phyloP scores from a whole-genome alignment of 2,329 filamentous ascomycete genomes.

The Lecanicillium sp. region DNA sequence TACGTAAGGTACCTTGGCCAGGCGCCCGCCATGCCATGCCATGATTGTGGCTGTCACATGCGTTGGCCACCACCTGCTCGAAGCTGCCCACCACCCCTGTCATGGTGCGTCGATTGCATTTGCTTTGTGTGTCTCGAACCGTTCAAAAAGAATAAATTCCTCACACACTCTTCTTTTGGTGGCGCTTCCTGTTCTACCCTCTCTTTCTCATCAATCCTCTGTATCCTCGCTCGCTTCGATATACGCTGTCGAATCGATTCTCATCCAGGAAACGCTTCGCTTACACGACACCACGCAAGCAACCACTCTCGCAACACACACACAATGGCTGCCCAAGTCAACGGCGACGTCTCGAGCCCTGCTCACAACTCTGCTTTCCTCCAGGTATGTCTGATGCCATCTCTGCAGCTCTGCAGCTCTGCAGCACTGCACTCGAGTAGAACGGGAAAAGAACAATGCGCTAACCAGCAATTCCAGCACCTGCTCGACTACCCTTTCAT shows the following conservation, averaged over 20 bases:
- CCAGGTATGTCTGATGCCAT: constrained; percentile 34
- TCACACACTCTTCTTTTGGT: constrained; percentile 5
- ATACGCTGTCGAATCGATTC: neutral
- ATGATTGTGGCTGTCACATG: too few relatives aligned
- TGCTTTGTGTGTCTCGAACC: neutral
- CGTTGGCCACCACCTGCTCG: too few relatives aligned
- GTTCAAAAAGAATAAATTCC: constrained; percentile 9
- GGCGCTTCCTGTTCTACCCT: neutral
- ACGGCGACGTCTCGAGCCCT: constrained; percentile 8
- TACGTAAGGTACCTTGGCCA: too few relatives aligned
- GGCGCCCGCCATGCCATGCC: too few relatives aligned
- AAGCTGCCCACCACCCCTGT: too few relatives aligned
- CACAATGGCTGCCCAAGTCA: constrained; percentile 11
- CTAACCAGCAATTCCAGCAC: constrained; percentile 49
- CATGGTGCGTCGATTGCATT: too few relatives aligned
- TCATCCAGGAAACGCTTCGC: neutral
- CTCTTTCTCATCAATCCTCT: neutral
- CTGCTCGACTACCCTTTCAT: constrained; percentile 78
- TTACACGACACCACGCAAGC: constrained; percentile 3
- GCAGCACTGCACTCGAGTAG: neutral
- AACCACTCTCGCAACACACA: neutral
- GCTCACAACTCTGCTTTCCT: constrained; percentile 36
- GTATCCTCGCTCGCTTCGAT: neutral
- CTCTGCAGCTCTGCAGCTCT: neutral
- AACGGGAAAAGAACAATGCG: neutral